Evolutionary conservation across 495 filamentous ascomycete species (phyloP), one percentile per base, ranked within the genome.

Genomic region (Penicillium atrosanguineum): DNA sequence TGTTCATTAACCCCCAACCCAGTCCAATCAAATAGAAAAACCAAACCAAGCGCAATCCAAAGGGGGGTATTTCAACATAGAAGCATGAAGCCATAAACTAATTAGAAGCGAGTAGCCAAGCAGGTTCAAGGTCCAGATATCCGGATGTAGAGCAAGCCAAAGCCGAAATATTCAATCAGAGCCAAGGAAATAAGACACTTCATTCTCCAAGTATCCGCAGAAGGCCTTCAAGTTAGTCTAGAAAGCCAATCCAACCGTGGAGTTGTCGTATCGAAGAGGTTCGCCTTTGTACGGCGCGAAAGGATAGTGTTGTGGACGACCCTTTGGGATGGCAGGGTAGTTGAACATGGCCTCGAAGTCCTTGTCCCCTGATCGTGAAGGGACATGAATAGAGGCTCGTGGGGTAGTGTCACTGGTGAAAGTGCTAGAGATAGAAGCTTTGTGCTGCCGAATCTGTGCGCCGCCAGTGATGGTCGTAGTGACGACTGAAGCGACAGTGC

Each of bases 241-340:
- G 48, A 72, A 76, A 19, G 72, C 72, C 15, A 75, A 16, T 38
- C 72, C 72, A 28, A 75, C 66, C 16, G 59, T 51, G 9, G 68
- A 64, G 7, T 60, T 60, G 5, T 55, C 62, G 50, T 68, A 63
- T 20, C 50, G 59, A 20, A 34, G 26, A 36, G 61, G 37, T n/a
- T 52, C 53, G 43, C 68, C 61, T 23, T 60, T 55, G 8, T 54
- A 50, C 23, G 68, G 55, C 1, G 52, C 42, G 20, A 51, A 43
- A n/a, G 59, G 47, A 37, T 45, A 48, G n/a, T 51, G 58, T 19
- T 63, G 64, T 12, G 58, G 61, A 20, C 62, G 55, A 6, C 52
- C 57, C 44, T 73, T 66, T 31, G 61, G 62, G 23, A 68, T 70
- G 14, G 69, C 71, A 1, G 70, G 63, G 31, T 59, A 55, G 39